A percentile compares a stretch with the other conserved stretches of the same genome.
Evolutionary conservation across 148 eudicot species (phyloP).

Genomic region (Tetragonia tetragonoides): DNA sequence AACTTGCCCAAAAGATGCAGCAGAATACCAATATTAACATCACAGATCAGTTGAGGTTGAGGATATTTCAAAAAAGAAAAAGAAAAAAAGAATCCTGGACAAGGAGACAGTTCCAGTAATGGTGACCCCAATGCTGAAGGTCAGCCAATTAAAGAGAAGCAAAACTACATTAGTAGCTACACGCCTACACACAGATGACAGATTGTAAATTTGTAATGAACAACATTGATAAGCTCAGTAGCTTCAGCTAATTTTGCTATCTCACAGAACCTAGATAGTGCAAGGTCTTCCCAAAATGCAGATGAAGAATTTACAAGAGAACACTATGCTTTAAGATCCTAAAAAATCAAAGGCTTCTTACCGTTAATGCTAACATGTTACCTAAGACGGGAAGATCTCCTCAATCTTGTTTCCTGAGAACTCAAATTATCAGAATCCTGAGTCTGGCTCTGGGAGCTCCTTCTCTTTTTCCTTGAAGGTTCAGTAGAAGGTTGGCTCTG

Average conservation of each 20-base stretch:
- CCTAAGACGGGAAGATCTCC: conserved; percentile 33
- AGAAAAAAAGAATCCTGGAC: too few relatives aligned
- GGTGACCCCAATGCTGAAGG: too few relatives aligned
- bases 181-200: background rate
- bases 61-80: too few relatives aligned
- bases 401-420: conserved; percentile 27
- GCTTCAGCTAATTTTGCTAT: background rate
- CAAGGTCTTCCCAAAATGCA: background rate
- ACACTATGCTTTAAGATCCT: background rate
- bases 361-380: conserved; percentile 5
- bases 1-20: too few relatives aligned
- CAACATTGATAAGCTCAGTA: conserved; percentile 5
- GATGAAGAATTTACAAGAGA: conserved; percentile 8
- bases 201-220: background rate
- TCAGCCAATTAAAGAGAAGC: too few relatives aligned
- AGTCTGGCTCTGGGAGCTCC: conserved; percentile 28
- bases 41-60: too few relatives aligned
- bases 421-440: conserved; percentile 20
- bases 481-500: conserved; percentile 28
- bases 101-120: too few relatives aligned
- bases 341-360: background rate
- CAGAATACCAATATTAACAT: too few relatives aligned
- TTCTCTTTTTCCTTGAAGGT: conserved; percentile 37
- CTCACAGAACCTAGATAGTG: background rate
- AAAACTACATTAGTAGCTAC: too few relatives aligned